Percentiles rank a stretch among this genome's conserved stretches.
Conservation (phyloP, 1,284 basidiomycete species). For the Agroathelia rolfsii region DNA sequence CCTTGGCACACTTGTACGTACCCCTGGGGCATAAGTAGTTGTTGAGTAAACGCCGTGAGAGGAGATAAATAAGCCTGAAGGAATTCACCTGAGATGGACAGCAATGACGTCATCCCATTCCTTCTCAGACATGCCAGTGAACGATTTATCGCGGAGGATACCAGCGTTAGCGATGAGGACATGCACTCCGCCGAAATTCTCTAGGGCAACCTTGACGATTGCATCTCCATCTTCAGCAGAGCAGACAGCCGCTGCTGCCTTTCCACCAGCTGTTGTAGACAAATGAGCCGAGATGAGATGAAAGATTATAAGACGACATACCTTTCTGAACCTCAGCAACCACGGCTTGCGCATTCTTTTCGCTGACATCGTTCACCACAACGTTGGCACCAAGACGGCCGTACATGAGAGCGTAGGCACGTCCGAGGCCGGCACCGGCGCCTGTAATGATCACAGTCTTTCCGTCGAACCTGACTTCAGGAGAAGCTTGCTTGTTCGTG, state of each 20-base stretch:
- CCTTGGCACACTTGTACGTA: slow-evolving; percentile 82
- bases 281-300: neutral
- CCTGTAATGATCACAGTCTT: slow-evolving; percentile 95
- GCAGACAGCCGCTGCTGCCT: slow-evolving; percentile 76
- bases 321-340: slow-evolving; percentile 82
- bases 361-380: slow-evolving; percentile 92
- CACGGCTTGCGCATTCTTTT: slow-evolving; percentile 76
- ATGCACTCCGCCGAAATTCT: slow-evolving; percentile 86
- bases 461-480: slow-evolving; percentile 74
- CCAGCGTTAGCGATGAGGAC: slow-evolving; percentile 92
- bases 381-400: slow-evolving; percentile 90
- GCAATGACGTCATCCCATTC: slow-evolving; percentile 93
- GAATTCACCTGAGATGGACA: slow-evolving; percentile 69
- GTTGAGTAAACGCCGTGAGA: too few species aligned
- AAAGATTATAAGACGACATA: slow-evolving; percentile 19
- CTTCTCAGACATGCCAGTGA: slow-evolving; percentile 79
- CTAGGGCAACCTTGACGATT: slow-evolving; percentile 82
- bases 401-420: slow-evolving; percentile 88
- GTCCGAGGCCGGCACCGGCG: slow-evolving; percentile 87
- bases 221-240: slow-evolving; percentile 89
- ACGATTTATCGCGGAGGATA: slow-evolving; percentile 87
- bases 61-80: slow-evolving; percentile 1
- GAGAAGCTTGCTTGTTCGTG: slow-evolving; percentile 64
- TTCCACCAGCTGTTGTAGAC: slow-evolving; percentile 62
- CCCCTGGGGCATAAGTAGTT: slow-evolving; percentile 29